Conservation (phyloP, 306 rosid genomes). For the Carpinus fangiana region DNA sequence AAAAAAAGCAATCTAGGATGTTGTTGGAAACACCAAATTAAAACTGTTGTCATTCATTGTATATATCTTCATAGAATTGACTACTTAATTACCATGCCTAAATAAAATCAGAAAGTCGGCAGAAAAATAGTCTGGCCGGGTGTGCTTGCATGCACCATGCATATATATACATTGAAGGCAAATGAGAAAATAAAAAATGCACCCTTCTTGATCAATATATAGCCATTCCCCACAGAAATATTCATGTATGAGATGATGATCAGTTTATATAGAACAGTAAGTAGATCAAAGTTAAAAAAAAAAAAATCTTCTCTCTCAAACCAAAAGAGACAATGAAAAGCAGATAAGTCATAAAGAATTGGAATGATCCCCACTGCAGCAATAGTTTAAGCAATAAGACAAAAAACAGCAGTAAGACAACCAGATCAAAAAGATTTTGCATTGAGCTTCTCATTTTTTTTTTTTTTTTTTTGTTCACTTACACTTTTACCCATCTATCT, state of each 20-base stretch:
- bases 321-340: slow-evolving; percentile 10
- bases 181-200: neutral
- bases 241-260: neutral
- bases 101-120: neutral
- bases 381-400: slow-evolving; percentile 35
- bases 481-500: slow-evolving; percentile 35
- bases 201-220: neutral
- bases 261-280: slow-evolving; percentile 19
- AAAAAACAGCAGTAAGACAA: slow-evolving; percentile 45
- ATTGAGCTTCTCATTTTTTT: neutral
- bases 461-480: slow-evolving; percentile 23
- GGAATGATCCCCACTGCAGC: neutral
- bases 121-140: neutral
- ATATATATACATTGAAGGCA: slow-evolving; percentile 19
- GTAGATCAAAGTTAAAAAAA: slow-evolving; percentile 11
- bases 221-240: neutral
- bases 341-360: neutral
- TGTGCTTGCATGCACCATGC: slow-evolving; percentile 21
- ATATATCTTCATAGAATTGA: no score
- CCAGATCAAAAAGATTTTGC: slow-evolving; percentile 54
- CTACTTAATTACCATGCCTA: neutral
- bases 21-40: neutral
- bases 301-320: neutral
- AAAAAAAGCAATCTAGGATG: neutral
- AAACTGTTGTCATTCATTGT: neutral